Conservation (phyloP, 345 rosid species). For the Kandelia obovata region DNA sequence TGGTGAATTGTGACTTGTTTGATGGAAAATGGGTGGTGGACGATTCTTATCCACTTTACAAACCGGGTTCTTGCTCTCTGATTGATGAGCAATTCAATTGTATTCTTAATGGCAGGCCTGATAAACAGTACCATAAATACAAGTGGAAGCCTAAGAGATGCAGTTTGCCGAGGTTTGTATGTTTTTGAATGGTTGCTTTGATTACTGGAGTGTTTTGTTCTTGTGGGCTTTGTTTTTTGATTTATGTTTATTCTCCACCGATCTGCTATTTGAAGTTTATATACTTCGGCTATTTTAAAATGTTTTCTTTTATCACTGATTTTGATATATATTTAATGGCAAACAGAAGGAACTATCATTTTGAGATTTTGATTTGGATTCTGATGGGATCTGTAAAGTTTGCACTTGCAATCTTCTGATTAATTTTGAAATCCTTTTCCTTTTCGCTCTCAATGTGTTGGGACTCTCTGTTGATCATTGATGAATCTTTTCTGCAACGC, state of each 20-base stretch:
- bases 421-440: background rate
- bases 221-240: background rate
- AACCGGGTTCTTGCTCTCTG: conserved; percentile 75
- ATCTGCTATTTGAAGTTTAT: background rate
- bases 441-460: no score
- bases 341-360: background rate
- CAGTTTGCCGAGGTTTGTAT: conserved; percentile 64
- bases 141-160: conserved; percentile 94
- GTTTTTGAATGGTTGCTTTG: background rate
- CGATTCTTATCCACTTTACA: conserved; percentile 88
- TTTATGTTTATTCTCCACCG: background rate
- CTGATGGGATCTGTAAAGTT: background rate
- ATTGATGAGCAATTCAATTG: conserved; percentile 88
- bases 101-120: conserved; percentile 73
- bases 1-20: conserved; percentile 69
- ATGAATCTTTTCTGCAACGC: no score
- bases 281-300: background rate
- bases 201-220: background rate
- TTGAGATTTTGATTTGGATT: background rate
- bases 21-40: conserved; percentile 88
- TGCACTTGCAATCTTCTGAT: background rate
- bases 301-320: background rate
- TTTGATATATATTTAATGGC: background rate
- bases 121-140: conserved; percentile 56
- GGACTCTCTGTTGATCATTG: no score